phyloP scores from a whole-genome alignment of 371 early-diverging fungal species.

The Haplosporangium sp. region DNA sequence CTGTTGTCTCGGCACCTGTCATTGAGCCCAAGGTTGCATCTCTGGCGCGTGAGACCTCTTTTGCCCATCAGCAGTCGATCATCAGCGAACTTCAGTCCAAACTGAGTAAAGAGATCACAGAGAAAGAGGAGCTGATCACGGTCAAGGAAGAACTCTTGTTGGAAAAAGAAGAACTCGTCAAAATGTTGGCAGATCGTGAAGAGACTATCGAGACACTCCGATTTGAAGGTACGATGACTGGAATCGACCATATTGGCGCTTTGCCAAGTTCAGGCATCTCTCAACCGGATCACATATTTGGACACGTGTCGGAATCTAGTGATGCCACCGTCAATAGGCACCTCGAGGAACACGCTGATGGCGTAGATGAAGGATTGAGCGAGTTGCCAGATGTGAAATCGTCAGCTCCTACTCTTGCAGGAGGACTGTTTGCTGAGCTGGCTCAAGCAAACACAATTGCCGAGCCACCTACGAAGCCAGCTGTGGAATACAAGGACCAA shows the following conservation, averaged over 20 bases:
- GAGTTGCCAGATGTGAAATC: neutral
- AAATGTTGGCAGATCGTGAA: slow-evolving; percentile 64
- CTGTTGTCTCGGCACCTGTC: slow-evolving; percentile 3
- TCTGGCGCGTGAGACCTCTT: slow-evolving; percentile 52
- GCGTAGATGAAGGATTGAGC: neutral
- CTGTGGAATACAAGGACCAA: slow-evolving; percentile 43
- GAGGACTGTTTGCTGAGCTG: slow-evolving; percentile 52
- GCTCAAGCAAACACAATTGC: slow-evolving; percentile 32
- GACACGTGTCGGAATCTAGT: slow-evolving; percentile 23
- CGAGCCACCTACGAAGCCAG: slow-evolving; percentile 10
- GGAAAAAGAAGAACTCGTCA: slow-evolving; percentile 57
- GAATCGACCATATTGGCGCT: neutral
- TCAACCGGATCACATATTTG: slow-evolving; percentile 1
- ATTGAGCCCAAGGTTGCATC: slow-evolving; percentile 43
- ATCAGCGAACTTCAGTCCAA: slow-evolving; percentile 48
- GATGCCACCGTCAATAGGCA: slow-evolving; percentile 43
- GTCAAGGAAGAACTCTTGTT: slow-evolving; percentile 21
- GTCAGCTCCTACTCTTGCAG: slow-evolving; percentile 25
- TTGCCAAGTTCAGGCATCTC: slow-evolving; percentile 7
- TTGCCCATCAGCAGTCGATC: slow-evolving; percentile 50
- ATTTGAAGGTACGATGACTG: slow-evolving; percentile 56
- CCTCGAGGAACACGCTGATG: neutral
- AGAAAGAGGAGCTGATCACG: slow-evolving; percentile 35
- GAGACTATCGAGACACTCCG: slow-evolving; percentile 71
- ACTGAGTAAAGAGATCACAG: slow-evolving; percentile 40